Evolutionary conservation across 441 rosid genomes (phyloP), one percentile per base, ranked within the genome.

Genomic region (Pelargonium citronellum): DNA sequence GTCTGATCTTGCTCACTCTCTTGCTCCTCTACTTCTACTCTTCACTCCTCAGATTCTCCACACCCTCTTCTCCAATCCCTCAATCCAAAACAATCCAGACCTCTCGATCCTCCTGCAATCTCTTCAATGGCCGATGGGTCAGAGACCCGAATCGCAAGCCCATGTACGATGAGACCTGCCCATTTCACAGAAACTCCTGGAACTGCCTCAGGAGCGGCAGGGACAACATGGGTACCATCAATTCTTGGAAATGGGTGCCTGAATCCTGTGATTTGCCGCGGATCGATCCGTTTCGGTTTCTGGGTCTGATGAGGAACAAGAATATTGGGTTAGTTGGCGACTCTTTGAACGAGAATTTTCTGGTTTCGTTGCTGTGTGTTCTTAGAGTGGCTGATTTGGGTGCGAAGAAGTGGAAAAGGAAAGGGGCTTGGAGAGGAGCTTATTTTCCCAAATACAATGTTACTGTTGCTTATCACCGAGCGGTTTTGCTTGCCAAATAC

Each of bases 341-440:
- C 76, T 92, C 98, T 57, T 75, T 95, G 80, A 95, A 87, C 69
- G 97, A 95, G 85, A 95, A 92, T 71, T 89, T 90, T 61, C 37
- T 95, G 73, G 97, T 89, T 11, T 82, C 98, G 64, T 82, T 91
- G 62, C 57, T 95, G 81, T 92, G 99, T 77, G 72, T 84, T 66
- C 89, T 95, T 76, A 88, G 97, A 73, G 81, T 64, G 44, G 98
- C 89, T 73, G 97, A 95, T 77, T 34, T 46, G 17, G 80, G 82
- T 66, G 92, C 92, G 62, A 84, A 77, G 64, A 92, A 87, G 75
- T 92, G 99, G 96, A 95, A 92, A 76, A 89, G 74, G 85, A 95
- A 84, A 53, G 89, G 89, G 12, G 98, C 99, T 77, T 95, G 98
- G 99, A 86, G 96, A 72, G 99, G 98, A 17, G 95, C 84, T 81